Base-by-base conservation (phyloP, 352 stramenopile species). In the Pythium utonaiense region DNA sequence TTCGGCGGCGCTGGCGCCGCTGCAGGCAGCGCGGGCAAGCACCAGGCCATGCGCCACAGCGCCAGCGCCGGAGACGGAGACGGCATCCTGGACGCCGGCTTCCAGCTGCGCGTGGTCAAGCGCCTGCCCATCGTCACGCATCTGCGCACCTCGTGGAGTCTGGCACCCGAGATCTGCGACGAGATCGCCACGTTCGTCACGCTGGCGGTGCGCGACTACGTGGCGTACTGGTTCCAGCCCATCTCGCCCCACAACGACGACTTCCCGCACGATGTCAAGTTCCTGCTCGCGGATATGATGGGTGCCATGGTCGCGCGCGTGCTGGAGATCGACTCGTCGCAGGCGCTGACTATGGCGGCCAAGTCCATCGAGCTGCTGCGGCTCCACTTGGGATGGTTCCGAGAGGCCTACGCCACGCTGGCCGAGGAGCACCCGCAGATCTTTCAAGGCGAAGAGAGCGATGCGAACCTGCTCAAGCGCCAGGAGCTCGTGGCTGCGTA, bases 351-450 rank as follows among this genome's bases (percentile, higher is more conserved):
- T 36, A 75, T 90, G 56, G 66, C 71, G 9, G 73, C 83, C 38
- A 87, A 83, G 62, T 71, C 66, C 47, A 61, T 89, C 4, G 80
- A 93, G 61, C 58, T 93, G 12, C 55, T 90, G 59, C 78, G 78
- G 13, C 56, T 93, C 47, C 83, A 93, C 57, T 64, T 93, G 31
- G 80, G 77, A 7, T 93, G 83, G 83, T 93, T 93, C 65, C 74
- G 83, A 17, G 83, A 93, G 63, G 71, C 77, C 12, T 93, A 86
- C 41, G 83, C 77, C 38, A 71, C 86, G 53, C 59, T 91, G 16
- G 71, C 76, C 0, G 79, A 89, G 40, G 71, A 87, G 30, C 75
- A 79, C 25, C 83, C 83, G 33, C 60, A 60, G 1, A 66, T 78
- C 7, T 93, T 93, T 66, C 51, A 75, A 36, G 73, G 60, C 57